phyloP scores from a whole-genome alignment of 495 filamentous ascomycete species.

The Evernia prunastri region DNA sequence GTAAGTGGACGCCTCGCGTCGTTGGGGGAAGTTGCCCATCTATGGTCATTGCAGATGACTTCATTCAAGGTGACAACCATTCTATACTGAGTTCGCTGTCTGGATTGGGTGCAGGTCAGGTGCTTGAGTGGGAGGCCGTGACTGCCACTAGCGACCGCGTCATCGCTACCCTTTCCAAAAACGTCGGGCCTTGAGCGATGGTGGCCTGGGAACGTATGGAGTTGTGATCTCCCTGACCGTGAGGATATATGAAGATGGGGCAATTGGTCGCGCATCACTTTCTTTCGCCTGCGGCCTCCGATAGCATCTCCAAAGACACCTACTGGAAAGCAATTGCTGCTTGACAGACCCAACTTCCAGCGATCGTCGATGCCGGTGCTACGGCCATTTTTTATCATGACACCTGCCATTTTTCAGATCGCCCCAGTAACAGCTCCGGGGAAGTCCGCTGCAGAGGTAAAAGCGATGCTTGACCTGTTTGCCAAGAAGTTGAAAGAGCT shows the following conservation, averaged over 20 bases:
- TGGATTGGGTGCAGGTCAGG: conserved; percentile 50
- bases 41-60: conserved; percentile 42
- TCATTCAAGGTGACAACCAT: conserved; percentile 48
- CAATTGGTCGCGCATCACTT: conserved; percentile 12
- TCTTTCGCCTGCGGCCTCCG: conserved; percentile 20
- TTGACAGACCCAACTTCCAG: conserved; percentile 33
- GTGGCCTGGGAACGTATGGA: conserved; percentile 23
- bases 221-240: conserved; percentile 27
- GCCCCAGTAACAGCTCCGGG: conserved; percentile 32
- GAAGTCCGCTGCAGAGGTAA: conserved; percentile 31
- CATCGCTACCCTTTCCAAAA: conserved; percentile 18
- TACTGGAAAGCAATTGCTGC: conserved; percentile 33
- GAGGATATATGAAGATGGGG: conserved; percentile 19
- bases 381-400: conserved; percentile 11
- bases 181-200: conserved; percentile 24
- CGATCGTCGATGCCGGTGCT: conserved; percentile 26
- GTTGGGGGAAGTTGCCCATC: conserved; percentile 46
- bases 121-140: conserved; percentile 34
- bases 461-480: conserved; percentile 32
- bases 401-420: conserved; percentile 15
- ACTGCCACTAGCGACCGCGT: conserved; percentile 21
- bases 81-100: conserved; percentile 35
- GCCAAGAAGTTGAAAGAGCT: conserved; percentile 28
- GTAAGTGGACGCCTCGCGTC: conserved; percentile 37
- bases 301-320: conserved; percentile 25